Percentiles rank a stretch among this genome's conserved stretches.
Evolutionary conservation across 2,329 filamentous ascomycete genomes (phyloP).

Genomic region (Colletotrichum scovillei): DNA sequence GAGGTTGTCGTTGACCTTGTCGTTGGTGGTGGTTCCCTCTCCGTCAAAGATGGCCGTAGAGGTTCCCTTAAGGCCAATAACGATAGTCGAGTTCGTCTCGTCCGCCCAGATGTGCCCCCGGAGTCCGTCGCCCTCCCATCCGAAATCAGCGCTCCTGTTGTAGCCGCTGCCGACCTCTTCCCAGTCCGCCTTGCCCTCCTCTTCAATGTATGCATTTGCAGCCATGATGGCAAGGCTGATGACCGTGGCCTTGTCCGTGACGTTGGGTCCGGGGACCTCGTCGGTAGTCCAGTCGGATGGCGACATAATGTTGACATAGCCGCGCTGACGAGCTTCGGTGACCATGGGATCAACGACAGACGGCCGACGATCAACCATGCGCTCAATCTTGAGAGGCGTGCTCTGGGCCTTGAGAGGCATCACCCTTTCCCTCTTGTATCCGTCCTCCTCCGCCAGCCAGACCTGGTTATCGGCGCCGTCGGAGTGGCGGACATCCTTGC

Average conservation of each 20-base stretch:
- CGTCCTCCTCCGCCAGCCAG: slow-evolving; percentile 71
- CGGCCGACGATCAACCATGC: slow-evolving; percentile 81
- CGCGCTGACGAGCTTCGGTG: slow-evolving; percentile 75
- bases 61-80: slow-evolving; percentile 94
- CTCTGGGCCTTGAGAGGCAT: slow-evolving; percentile 72
- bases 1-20: slow-evolving; percentile 97
- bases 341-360: slow-evolving; percentile 84
- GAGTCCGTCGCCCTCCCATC: slow-evolving; percentile 90
- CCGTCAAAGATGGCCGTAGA: slow-evolving; percentile 93
- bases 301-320: slow-evolving; percentile 74
- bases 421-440: slow-evolving; percentile 61
- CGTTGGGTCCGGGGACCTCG: slow-evolving; percentile 80
- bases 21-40: slow-evolving; percentile 95
- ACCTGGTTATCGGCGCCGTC: slow-evolving; percentile 63
- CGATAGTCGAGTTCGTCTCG: slow-evolving; percentile 83
- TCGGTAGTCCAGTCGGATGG: slow-evolving; percentile 87
- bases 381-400: slow-evolving; percentile 76
- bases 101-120: slow-evolving; percentile 94
- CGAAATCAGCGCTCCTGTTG: slow-evolving; percentile 90
- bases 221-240: slow-evolving; percentile 89
- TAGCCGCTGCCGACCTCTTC: slow-evolving; percentile 81
- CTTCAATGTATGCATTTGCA: slow-evolving; percentile 86
- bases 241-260: slow-evolving; percentile 87
- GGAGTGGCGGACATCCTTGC: slow-evolving; percentile 73
- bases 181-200: slow-evolving; percentile 81